Percentiles rank a stretch among this genome's conserved stretches.
Evolutionary conservation across 2,329 filamentous ascomycete genomes (phyloP).

Genomic region (Stemphylium vesicarium): DNA sequence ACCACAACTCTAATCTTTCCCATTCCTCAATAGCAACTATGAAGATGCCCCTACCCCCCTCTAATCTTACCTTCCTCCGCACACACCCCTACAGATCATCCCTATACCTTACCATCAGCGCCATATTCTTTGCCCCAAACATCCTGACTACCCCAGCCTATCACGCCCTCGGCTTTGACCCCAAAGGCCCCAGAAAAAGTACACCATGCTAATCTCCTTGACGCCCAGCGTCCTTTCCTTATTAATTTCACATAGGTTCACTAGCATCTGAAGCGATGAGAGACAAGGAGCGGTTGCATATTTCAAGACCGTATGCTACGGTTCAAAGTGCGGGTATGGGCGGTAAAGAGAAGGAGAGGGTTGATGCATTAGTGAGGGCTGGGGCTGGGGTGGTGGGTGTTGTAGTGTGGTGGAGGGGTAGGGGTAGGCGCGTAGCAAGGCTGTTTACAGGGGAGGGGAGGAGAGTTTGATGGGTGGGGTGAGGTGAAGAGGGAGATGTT

Average conservation of each 20-base stretch:
- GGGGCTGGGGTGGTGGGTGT: not conserved
- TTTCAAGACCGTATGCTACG: not conserved
- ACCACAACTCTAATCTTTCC: no score
- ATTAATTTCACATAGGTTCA: not conserved
- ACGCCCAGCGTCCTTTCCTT: not conserved
- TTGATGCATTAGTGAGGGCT: not conserved
- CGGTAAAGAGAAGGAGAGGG: not conserved
- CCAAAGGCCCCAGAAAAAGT: not conserved
- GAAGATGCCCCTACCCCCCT: not conserved
- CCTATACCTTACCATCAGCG: not conserved
- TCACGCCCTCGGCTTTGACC: not conserved
- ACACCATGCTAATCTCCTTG: not conserved
- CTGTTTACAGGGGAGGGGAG: not conserved
- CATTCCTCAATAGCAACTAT: no score
- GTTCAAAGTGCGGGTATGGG: constrained; percentile 3
- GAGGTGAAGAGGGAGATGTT: not conserved
- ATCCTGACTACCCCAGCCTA: not conserved
- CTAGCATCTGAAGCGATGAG: not conserved
- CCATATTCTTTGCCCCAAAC: not conserved
- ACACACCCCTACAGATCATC: not conserved
- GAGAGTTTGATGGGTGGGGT: no score
- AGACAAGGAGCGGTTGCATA: not conserved
- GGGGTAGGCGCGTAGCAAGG: not conserved
- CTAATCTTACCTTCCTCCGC: not conserved
- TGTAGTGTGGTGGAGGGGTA: not conserved